phyloP scores from a whole-genome alignment of 2,329 filamentous ascomycete genomes.

The Didymosphaeria variabile region DNA sequence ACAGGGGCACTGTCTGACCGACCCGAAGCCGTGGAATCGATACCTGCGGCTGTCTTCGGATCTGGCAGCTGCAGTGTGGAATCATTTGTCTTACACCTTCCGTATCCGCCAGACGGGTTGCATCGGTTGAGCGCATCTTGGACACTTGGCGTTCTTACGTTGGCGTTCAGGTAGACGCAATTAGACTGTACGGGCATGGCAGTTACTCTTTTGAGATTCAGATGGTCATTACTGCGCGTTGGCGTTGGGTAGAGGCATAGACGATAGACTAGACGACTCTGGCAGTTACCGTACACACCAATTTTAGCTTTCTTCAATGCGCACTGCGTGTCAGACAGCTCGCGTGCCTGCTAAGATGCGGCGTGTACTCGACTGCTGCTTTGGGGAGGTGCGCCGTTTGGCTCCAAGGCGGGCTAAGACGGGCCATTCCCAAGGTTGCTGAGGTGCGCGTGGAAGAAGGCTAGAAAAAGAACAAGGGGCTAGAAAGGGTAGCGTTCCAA shows the following conservation, averaged over 20 bases:
- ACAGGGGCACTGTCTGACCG: neutral
- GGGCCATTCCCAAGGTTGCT: neutral
- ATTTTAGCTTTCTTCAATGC: too few species aligned
- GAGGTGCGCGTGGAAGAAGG: constrained; percentile 7
- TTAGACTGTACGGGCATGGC: too few species aligned
- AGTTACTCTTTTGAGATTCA: too few species aligned
- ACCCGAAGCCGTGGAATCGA: neutral
- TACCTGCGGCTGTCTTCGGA: constrained; percentile 4
- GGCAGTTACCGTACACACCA: neutral
- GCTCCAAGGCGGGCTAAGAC: constrained; percentile 12
- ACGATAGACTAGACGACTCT: constrained; percentile 13
- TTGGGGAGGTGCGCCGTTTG: constrained; percentile 2
- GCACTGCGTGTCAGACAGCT: constrained; percentile 8
- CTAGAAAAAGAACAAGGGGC: constrained; percentile 8
- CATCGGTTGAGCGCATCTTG: constrained; percentile 6
- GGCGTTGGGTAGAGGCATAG: too few species aligned
- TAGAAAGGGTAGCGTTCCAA: neutral
- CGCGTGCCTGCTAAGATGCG: constrained; percentile 1
- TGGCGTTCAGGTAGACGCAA: constrained; percentile 8
- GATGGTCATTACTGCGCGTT: too few species aligned
- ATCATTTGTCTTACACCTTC: neutral
- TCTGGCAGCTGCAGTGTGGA: constrained; percentile 6
- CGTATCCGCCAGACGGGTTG: constrained; percentile 1
- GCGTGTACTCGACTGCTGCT: constrained; percentile 3
- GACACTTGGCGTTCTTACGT: neutral